phyloP scores from a whole-genome alignment of 1,139 yeast species.

The Saccharomyces hybrid region DNA sequence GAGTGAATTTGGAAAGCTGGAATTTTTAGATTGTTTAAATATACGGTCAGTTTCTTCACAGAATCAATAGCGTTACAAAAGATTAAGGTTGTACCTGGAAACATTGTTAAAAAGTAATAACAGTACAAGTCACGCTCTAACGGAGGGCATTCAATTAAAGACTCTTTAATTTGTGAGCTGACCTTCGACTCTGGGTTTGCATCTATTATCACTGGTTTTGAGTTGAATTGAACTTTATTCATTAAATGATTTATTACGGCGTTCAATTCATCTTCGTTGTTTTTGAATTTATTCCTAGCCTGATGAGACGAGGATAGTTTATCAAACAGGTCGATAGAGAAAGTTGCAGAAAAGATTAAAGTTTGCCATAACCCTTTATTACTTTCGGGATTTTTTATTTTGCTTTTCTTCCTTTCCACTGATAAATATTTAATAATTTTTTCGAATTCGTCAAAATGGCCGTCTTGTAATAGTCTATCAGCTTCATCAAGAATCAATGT shows the following conservation, averaged over 20 bases:
- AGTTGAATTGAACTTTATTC: slow-evolving; percentile 54
- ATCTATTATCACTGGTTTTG: slow-evolving; percentile 62
- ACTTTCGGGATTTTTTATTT: slow-evolving; percentile 7
- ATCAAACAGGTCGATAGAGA: slow-evolving; percentile 72
- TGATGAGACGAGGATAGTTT: slow-evolving; percentile 47
- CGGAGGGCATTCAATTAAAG: slow-evolving; percentile 86
- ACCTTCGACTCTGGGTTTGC: slow-evolving; percentile 82
- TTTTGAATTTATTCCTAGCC: slow-evolving; percentile 35
- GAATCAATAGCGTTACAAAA: slow-evolving; percentile 93
- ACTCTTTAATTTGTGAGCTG: slow-evolving; percentile 70
- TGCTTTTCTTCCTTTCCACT: slow-evolving; percentile 16
- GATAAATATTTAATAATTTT: slow-evolving; percentile 60
- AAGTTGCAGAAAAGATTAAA: slow-evolving; percentile 89
- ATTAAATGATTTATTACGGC: slow-evolving; percentile 49
- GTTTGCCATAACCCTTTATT: slow-evolving; percentile 66
- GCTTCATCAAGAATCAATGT: slow-evolving; percentile 90
- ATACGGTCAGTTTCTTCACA: slow-evolving; percentile 77
- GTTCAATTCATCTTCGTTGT: slow-evolving; percentile 43
- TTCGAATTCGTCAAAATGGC: slow-evolving; percentile 90
- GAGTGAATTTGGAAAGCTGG: slow-evolving; percentile 84
- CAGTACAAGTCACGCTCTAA: slow-evolving; percentile 83
- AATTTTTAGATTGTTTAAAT: slow-evolving; percentile 59
- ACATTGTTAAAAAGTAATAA: slow-evolving; percentile 78
- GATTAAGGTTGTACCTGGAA: slow-evolving; percentile 84
- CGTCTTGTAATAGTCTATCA: slow-evolving; percentile 91